Evolutionary conservation across 176 grass and related monocot genomes (phyloP), one percentile per base, ranked within the genome.

Genomic region (Eleusine indica): DNA sequence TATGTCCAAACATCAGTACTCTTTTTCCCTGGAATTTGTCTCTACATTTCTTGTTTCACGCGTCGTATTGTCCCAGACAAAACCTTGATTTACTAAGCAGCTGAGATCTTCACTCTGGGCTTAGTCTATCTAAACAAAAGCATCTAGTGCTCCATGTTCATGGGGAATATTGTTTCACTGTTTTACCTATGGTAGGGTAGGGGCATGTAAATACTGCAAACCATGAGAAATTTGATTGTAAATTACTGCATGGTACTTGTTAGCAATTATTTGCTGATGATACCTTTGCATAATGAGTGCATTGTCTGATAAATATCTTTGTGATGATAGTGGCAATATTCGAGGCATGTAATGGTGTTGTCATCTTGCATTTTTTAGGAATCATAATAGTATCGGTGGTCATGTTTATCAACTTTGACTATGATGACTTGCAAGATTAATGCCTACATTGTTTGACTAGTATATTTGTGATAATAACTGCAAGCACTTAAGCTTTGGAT

Each of bases 391-490:
- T 35, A 35, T 35, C 2, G 32, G 32, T 35, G 32, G 32, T 35
- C 32, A 35, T 46, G 5, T 22, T 57, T 71, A 41, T 72, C n/a
- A 73, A 78, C 2, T 52, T 58, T 65, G 25, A 19, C 7, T 74
- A 17, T 75, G 63, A 47, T 79, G 58, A 66, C 15, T 77, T 70
- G 41, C 79, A 61, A 49, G 25, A 25, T 72, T 61, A 76, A 73
- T 78, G 30, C 60, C 10, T 74, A 60, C 51, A 85, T 65, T 81
- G 48, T 54, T 37, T 71, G 60, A 79, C 19, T 79, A 41, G 15
- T 68, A 54, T 68, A 5, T 19, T 66, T 75, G 17, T 86, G 51
- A 71, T 64, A 25, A 81, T 40, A 51, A 57, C 40, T 67, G 41
- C 30, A 63, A 79, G 5, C 40, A 1, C 43, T 72, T 53, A 72